A percentile compares a stretch with the other conserved stretches of the same genome.
Evolutionary conservation across 768 basidiomycete genomes (phyloP).

Genomic region (Rhizopogon roseolus): DNA sequence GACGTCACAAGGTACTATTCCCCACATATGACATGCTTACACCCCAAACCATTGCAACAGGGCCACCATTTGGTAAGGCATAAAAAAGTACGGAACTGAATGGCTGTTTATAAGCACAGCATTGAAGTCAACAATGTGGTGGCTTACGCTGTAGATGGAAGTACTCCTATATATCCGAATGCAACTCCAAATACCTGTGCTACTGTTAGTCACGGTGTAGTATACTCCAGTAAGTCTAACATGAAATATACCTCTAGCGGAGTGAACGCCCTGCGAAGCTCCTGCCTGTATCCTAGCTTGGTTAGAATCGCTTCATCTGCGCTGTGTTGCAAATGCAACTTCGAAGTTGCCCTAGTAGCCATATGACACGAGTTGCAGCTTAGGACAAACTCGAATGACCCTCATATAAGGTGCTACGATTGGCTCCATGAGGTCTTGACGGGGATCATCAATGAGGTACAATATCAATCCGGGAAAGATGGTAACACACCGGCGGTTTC

Average conservation of each 20-base stretch:
- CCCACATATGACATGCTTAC: background rate
- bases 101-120: background rate
- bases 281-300: conserved; percentile 44
- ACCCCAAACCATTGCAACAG: conserved; percentile 8
- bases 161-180: conserved; percentile 24
- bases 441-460: no score
- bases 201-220: background rate
- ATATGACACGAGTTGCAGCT: background rate
- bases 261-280: conserved; percentile 5
- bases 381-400: no score
- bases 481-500: no score
- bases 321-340: background rate
- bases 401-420: no score
- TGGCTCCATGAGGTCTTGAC: no score
- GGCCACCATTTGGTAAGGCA: conserved; percentile 6
- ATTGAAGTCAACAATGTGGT: background rate
- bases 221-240: no score
- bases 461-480: no score
- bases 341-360: background rate
- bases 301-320: conserved; percentile 37
- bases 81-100: conserved; percentile 4
- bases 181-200: conserved; percentile 22
- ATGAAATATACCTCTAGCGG: conserved; percentile 6
- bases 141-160: conserved; percentile 16
- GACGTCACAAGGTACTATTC: background rate